A percentile compares a stretch with the other conserved stretches of the same genome.
These are phyloP conservation scores for Rhizomucor pusillus DNA, from an alignment of 371 early-diverging fungal species.

Conservation along the genomic window DNA sequence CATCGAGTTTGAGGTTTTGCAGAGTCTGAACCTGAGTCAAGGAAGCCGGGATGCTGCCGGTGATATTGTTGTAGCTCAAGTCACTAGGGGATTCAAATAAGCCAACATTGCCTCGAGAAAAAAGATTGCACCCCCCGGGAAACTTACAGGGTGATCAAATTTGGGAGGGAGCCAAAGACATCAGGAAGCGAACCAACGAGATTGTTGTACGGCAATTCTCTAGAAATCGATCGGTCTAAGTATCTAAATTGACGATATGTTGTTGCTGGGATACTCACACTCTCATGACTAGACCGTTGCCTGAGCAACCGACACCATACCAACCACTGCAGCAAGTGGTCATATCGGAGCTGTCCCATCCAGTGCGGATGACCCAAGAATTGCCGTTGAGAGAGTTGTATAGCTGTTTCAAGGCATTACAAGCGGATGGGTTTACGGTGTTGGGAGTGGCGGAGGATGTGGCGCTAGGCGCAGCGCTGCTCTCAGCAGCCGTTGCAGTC, in stretches of 20 bases:
- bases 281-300: slow-evolving; percentile 30
- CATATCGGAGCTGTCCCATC: slow-evolving; percentile 43
- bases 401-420: slow-evolving; percentile 31
- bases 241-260: background rate
- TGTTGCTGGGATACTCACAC: slow-evolving; percentile 25
- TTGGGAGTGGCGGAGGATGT: background rate
- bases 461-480: background rate
- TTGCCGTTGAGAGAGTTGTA: slow-evolving; percentile 33
- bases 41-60: slow-evolving; percentile 42
- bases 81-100: slow-evolving; percentile 26
- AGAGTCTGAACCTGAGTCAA: slow-evolving; percentile 23
- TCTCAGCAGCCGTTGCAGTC: background rate
- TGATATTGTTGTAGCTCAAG: slow-evolving; percentile 48
- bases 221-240: slow-evolving; percentile 5
- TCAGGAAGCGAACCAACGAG: slow-evolving; percentile 48
- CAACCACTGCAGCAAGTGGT: slow-evolving; percentile 40
- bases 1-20: slow-evolving; percentile 34
- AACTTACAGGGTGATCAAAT: slow-evolving; percentile 43
- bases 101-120: background rate
- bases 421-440: slow-evolving; percentile 12
- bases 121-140: background rate
- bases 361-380: slow-evolving; percentile 30
- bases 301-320: slow-evolving; percentile 36
- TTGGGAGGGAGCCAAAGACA: slow-evolving; percentile 34
- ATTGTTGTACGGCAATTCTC: slow-evolving; percentile 45